These are phyloP conservation scores for Picea glauca DNA, from an alignment of 75 land plant genomes.

Conservation along the genomic window DNA sequence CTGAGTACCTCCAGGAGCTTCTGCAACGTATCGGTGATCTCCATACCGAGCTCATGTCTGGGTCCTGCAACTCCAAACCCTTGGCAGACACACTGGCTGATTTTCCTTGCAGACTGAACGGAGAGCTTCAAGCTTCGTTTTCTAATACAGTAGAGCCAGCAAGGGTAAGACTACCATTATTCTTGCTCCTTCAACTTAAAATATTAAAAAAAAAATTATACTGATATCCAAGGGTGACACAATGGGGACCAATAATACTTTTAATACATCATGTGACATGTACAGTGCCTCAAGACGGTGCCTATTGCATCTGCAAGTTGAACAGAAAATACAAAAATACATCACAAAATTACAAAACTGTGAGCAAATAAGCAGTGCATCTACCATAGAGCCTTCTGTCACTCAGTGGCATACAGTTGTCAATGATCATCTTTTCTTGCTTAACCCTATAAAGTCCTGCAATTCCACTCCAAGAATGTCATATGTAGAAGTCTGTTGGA, in stretches of 20 bases:
- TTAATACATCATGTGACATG: background rate
- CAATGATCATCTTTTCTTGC: background rate
- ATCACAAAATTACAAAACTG: no score
- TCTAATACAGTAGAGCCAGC: slow-evolving; percentile 21
- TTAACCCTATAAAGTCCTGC: background rate
- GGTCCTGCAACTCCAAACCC: background rate
- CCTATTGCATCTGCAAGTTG: no score
- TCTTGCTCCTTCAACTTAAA: slow-evolving; percentile 15
- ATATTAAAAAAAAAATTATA: no score
- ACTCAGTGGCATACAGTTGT: background rate
- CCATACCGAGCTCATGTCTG: background rate
- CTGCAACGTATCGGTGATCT: slow-evolving; percentile 5
- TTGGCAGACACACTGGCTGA: background rate
- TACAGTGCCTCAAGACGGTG: background rate
- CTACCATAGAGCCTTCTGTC: no score
- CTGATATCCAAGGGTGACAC: no score
- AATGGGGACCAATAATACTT: no score
- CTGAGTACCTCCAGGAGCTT: slow-evolving; percentile 24
- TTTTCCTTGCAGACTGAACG: slow-evolving; percentile 16
- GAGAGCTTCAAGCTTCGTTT: slow-evolving; percentile 16
- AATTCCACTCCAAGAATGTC: background rate
- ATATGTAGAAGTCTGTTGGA: background rate
- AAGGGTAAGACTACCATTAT: slow-evolving; percentile 12
- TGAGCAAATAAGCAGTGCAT: no score
- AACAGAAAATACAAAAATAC: no score